A percentile compares a stretch with the other conserved stretches of the same genome.
phyloP scores from a whole-genome alignment of 2,329 filamentous ascomycete species.

The Dactylonectria macrodidyma region DNA sequence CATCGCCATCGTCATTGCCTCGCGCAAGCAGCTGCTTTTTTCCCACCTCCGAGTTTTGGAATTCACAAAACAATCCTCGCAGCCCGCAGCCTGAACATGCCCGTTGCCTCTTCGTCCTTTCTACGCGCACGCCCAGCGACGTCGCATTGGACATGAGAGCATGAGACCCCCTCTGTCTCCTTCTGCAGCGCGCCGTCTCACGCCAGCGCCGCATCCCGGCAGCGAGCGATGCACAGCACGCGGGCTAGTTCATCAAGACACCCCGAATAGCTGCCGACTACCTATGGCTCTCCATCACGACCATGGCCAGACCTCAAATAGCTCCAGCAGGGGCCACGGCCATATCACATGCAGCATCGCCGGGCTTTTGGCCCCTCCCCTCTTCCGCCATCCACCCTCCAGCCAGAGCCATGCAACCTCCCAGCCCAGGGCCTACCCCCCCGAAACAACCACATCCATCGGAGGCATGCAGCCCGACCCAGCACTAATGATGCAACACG shows the following conservation, averaged over 20 bases:
- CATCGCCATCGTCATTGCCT: conserved; percentile 2
- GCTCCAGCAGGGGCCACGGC: conserved; percentile 22
- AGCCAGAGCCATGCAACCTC: background rate
- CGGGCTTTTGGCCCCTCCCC: conserved; percentile 1
- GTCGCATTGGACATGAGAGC: background rate
- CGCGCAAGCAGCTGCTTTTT: conserved; percentile 3
- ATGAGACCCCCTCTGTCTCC: background rate
- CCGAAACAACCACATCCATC: conserved; percentile 23
- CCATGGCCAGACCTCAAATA: conserved; percentile 24
- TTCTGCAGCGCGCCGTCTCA: background rate
- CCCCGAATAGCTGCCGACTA: background rate
- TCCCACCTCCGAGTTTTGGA: background rate
- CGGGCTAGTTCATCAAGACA: background rate
- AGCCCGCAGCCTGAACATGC: background rate
- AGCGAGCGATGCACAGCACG: background rate
- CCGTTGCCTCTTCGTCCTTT: background rate
- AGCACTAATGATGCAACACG: conserved; percentile 25
- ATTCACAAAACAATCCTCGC: conserved; percentile 6
- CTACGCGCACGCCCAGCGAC: background rate
- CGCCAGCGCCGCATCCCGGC: conserved; percentile 1
- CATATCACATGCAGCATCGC: conserved; percentile 31
- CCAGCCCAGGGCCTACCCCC: background rate
- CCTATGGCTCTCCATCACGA: background rate
- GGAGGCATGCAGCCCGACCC: conserved; percentile 27
- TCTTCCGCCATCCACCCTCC: conserved; percentile 3